A percentile compares a stretch with the other conserved stretches of the same genome.
phyloP scores from a whole-genome alignment of 345 rosid species.

The Eucalyptus polybractea region DNA sequence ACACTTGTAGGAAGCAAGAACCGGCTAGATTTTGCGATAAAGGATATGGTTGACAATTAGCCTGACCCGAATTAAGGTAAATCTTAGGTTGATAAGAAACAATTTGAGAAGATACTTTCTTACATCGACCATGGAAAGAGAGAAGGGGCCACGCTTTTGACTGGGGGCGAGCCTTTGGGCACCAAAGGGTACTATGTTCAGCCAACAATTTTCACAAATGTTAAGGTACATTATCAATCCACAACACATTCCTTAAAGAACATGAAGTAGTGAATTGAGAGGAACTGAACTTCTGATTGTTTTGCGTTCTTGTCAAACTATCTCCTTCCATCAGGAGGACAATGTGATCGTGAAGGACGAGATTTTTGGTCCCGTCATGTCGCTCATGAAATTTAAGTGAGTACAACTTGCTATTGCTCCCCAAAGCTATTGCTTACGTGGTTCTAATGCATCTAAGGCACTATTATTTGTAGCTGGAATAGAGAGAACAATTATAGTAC shows the following conservation, averaged over 20 bases:
- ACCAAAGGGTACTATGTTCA: slow-evolving; percentile 51
- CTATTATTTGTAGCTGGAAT: neutral
- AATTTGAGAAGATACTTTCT: slow-evolving; percentile 38
- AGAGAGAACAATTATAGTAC: neutral
- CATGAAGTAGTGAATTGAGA: neutral
- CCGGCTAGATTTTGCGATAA: neutral
- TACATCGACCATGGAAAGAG: slow-evolving; percentile 57
- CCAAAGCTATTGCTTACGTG: neutral
- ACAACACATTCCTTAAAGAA: neutral
- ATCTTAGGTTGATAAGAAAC: slow-evolving; percentile 35
- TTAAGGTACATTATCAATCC: slow-evolving; percentile 27
- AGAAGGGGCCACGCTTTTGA: slow-evolving; percentile 56
- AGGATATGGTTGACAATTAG: neutral
- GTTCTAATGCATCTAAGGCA: neutral
- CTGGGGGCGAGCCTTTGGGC: slow-evolving; percentile 40
- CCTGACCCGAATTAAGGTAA: neutral
- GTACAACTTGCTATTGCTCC: neutral
- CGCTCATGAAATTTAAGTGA: slow-evolving; percentile 68
- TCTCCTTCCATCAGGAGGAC: slow-evolving; percentile 26
- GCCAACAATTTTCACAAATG: slow-evolving; percentile 62
- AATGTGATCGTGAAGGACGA: slow-evolving; percentile 68
- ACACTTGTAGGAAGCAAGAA: neutral
- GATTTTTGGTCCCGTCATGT: slow-evolving; percentile 76
- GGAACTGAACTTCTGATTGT: neutral
- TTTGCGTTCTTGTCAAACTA: neutral